These are phyloP conservation scores for Fusarium stilboides DNA, from an alignment of 2,329 filamentous ascomycete genomes.

Conservation along the genomic window DNA sequence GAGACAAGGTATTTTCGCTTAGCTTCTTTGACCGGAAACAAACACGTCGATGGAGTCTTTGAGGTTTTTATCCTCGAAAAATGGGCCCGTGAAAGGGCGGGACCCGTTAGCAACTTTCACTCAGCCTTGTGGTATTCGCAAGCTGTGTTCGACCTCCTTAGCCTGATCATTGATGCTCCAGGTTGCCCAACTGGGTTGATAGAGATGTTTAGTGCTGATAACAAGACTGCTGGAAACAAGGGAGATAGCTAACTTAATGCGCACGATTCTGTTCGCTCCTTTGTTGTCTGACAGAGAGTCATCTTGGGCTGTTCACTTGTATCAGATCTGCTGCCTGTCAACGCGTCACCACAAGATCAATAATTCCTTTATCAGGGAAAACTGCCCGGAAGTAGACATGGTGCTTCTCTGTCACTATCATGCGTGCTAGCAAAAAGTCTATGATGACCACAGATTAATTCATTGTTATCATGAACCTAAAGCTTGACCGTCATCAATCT, in stretches of 20 bases:
- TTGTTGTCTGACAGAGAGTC: too few species aligned
- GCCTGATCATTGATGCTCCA: too few species aligned
- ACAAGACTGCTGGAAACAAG: too few species aligned
- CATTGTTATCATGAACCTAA: conserved; percentile 22
- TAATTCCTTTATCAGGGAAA: too few species aligned
- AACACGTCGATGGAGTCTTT: conserved; percentile 16
- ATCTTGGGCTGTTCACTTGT: too few species aligned
- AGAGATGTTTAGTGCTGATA: too few species aligned
- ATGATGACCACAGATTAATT: background rate
- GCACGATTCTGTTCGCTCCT: too few species aligned
- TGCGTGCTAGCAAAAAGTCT: background rate
- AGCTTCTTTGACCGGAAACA: conserved; percentile 10
- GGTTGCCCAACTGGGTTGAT: too few species aligned
- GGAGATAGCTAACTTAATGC: too few species aligned
- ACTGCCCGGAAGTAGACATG: too few species aligned
- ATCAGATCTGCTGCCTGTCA: too few species aligned
- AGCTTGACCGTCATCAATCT: background rate
- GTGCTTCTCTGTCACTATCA: background rate
- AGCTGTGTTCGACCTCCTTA: conserved; percentile 1
- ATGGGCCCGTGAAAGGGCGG: conserved; percentile 23
- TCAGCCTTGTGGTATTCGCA: conserved; percentile 33
- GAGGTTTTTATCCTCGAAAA: conserved; percentile 36
- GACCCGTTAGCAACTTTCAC: conserved; percentile 14
- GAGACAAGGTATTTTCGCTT: conserved; percentile 2
- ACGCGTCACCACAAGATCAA: too few species aligned